Evolutionary conservation across 805 yeast genomes (phyloP).

Genomic region (Lipomyces chichibuensis): DNA sequence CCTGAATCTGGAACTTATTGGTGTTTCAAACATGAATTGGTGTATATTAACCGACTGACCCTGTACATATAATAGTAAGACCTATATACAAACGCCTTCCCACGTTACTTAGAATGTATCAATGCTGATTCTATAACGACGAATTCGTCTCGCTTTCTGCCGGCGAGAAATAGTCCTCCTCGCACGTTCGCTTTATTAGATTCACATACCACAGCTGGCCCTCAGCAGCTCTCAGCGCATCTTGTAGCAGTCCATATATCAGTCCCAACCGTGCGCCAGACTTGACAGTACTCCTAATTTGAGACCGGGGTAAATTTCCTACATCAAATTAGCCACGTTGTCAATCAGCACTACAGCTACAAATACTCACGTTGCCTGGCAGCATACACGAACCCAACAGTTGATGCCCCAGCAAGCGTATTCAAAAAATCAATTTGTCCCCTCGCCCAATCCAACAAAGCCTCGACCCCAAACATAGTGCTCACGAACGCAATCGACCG

Average conservation of each 20-base stretch:
- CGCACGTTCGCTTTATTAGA: neutral
- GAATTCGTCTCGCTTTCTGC: neutral
- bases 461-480: constrained; percentile 58
- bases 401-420: constrained; percentile 61
- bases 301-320: constrained; percentile 35
- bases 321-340: constrained; percentile 1
- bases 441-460: constrained; percentile 56
- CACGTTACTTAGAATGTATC: neutral
- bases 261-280: constrained; percentile 65
- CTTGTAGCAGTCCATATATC: constrained; percentile 67
- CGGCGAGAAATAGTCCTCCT: neutral
- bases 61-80: neutral
- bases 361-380: constrained; percentile 23
- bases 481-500: constrained; percentile 14
- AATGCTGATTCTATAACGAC: neutral
- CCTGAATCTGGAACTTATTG: neutral
- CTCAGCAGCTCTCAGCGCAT: constrained; percentile 57
- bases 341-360: neutral
- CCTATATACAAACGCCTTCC: neutral
- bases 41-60: neutral
- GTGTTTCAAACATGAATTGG: neutral
- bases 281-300: constrained; percentile 43
- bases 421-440: constrained; percentile 62
- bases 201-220: constrained; percentile 67
- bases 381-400: constrained; percentile 59